A percentile compares a stretch with the other conserved stretches of the same genome.
Evolutionary conservation across 129 eudicot species (phyloP).

Genomic region (Arctium minus): DNA sequence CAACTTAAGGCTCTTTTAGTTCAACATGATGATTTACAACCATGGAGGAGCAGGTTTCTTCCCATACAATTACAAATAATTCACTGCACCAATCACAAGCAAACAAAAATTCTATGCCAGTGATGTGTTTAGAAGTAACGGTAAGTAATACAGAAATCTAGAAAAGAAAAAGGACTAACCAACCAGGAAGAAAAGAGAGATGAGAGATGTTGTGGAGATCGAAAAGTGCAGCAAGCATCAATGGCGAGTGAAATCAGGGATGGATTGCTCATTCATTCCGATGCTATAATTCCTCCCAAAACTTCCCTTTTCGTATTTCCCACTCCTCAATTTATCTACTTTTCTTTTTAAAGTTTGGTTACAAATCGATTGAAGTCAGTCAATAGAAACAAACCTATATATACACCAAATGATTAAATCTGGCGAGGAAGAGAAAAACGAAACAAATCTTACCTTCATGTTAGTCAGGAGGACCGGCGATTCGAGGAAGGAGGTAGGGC

Average conservation of each 20-base stretch:
- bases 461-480: constrained; percentile 92
- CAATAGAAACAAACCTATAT: neutral
- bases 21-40: neutral
- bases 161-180: too few species aligned
- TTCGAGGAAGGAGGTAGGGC: constrained; percentile 94
- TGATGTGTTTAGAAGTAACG: neutral
- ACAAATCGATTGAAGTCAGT: neutral
- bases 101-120: neutral
- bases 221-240: too few species aligned
- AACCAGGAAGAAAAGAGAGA: too few species aligned
- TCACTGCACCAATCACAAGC: neutral
- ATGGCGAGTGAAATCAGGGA: too few species aligned
- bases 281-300: too few species aligned
- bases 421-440: neutral
- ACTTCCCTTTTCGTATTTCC: too few species aligned
- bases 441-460: constrained; percentile 50
- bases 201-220: too few species aligned
- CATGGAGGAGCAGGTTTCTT: neutral
- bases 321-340: too few species aligned
- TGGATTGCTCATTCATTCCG: too few species aligned
- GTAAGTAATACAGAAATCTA: too few species aligned
- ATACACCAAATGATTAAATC: neutral
- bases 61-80: neutral
- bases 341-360: too few species aligned
- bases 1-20: neutral